Conservation (phyloP, 2,329 filamentous ascomycete genomes). For the Xylaria sp. region DNA sequence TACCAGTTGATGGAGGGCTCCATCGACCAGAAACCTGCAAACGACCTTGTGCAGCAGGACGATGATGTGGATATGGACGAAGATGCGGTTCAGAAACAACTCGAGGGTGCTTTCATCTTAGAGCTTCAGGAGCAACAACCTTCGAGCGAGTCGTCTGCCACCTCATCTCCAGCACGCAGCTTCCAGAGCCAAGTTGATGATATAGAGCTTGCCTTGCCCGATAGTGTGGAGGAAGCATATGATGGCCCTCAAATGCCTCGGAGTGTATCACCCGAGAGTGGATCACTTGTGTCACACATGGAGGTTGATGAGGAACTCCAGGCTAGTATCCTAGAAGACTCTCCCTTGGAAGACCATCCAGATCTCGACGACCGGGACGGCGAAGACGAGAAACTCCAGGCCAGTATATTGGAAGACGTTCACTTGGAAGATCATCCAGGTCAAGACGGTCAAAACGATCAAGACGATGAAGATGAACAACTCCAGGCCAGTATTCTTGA, state of each 20-base stretch:
- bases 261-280: neutral
- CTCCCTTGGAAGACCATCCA: constrained; percentile 20
- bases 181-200: constrained; percentile 33
- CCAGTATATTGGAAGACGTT: constrained; percentile 36
- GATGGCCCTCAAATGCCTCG: neutral
- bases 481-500: constrained; percentile 40
- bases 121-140: neutral
- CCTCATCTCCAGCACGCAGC: constrained; percentile 28
- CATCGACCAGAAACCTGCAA: neutral
- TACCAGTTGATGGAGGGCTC: neutral
- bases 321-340: constrained; percentile 37
- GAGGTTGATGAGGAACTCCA: constrained; percentile 40
- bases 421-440: constrained; percentile 19
- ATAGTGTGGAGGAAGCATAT: constrained; percentile 12
- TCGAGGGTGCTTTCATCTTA: neutral
- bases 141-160: neutral
- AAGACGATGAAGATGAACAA: constrained; percentile 40
- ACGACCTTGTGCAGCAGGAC: constrained; percentile 1
- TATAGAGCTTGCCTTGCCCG: constrained; percentile 24
- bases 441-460: neutral
- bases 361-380: neutral
- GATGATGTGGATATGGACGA: neutral
- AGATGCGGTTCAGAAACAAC: neutral
- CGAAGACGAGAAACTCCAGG: constrained; percentile 41
- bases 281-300: constrained; percentile 36